These are phyloP conservation scores for Fusarium denticulatum DNA, from an alignment of 2,329 filamentous ascomycete genomes.

Conservation along the genomic window DNA sequence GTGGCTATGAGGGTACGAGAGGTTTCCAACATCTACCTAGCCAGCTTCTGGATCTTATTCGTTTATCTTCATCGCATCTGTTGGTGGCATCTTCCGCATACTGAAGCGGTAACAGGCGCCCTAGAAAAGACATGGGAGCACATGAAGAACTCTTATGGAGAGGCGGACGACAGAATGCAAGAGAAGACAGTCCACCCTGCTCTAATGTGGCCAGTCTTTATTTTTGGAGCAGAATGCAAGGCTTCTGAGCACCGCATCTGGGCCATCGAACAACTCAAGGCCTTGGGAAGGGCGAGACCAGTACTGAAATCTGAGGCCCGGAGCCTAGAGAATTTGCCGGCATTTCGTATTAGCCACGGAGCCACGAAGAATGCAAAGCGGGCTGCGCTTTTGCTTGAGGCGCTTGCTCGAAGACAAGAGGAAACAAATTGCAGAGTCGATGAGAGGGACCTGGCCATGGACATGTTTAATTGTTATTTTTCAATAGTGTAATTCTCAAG, in stretches of 20 bases:
- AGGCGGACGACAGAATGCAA: neutral
- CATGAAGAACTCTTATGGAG: slow-evolving; percentile 1
- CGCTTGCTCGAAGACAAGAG: neutral
- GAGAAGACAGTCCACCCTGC: neutral
- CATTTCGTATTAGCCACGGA: neutral
- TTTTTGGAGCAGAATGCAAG: neutral
- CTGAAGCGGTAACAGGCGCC: neutral
- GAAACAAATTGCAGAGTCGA: neutral
- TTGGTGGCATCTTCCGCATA: slow-evolving; percentile 9
- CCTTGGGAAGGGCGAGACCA: neutral
- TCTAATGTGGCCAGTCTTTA: neutral
- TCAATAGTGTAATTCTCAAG: neutral
- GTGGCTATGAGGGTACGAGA: neutral
- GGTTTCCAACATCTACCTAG: neutral
- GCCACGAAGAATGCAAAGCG: neutral
- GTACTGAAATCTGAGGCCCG: neutral
- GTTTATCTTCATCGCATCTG: slow-evolving; percentile 1
- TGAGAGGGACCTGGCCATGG: neutral
- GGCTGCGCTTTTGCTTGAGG: neutral
- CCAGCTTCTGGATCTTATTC: slow-evolving; percentile 4
- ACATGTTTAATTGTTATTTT: slow-evolving; percentile 8
- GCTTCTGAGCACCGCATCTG: neutral
- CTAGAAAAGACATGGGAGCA: neutral
- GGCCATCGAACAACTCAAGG: neutral
- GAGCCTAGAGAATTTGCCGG: neutral